Evolutionary conservation across 1,139 yeast species (phyloP), one percentile per base, ranked within the genome.

Genomic region (Blastobotrys apis): DNA sequence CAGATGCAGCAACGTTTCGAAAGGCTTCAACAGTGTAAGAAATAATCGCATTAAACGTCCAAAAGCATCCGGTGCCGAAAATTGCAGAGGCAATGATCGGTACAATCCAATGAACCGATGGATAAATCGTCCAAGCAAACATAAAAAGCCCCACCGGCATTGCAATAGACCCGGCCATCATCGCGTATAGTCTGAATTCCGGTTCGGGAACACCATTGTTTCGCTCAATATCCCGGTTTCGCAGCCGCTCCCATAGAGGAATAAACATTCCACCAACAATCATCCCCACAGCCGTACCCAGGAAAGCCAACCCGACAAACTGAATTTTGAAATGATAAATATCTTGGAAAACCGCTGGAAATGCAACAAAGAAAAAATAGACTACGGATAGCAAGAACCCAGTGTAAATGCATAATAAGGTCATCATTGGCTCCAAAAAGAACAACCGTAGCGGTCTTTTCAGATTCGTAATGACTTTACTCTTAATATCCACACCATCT

Each of bases 41-140:
- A 4, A 46, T 26, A 23, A 46, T 40, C 12, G 42, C 25, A 27
- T 26, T 43, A 33, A 46, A 46, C 15, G 41, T 36, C 30, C 37
- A 39, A 23, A 15, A 34, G 38, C 46, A 37, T 10, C 47, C 49
- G n/a, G 27, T 16, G 4, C 45, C 41, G 33, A 46, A 46, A 2
- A 46, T 25, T 5, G 25, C 44, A 5, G 35, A 20, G 3, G 39
- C 44, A 22, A 82, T 77, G 30, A 80, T 69, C n/a, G 94, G 87
- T 8, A 79, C 84, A 68, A 83, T 78, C 92, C 92, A 85, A 62
- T 84, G 92, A 21, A 84, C 76, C 2, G 57, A 50, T 4, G 51
- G 84, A 69, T 94, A 92, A 15, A 43, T 34, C 4, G 43, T 75
- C 84, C 86, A 81, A 2, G 81, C 84, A 54, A 81, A 70, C 65